A percentile compares a stretch with the other conserved stretches of the same genome.
Evolutionary conservation across 2,329 filamentous ascomycete genomes (phyloP).

Genomic region (Ophiostoma ulmi): DNA sequence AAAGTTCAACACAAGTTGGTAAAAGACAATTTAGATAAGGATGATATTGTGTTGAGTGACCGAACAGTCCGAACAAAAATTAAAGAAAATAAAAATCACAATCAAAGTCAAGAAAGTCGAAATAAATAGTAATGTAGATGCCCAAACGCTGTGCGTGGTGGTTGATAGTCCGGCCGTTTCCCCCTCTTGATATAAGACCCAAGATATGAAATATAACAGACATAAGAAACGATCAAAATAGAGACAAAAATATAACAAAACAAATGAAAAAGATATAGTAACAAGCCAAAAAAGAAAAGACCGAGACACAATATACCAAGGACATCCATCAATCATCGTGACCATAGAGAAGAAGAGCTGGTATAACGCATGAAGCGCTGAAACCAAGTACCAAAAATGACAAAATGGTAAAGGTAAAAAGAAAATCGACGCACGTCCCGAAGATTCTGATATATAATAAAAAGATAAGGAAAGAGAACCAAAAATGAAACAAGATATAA

Average conservation of each 20-base stretch:
- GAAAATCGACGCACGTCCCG: neutral
- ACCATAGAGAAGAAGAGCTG: neutral
- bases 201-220: conserved; percentile 2
- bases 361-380: neutral
- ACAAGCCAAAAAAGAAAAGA: neutral
- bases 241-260: neutral
- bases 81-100: neutral
- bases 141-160: conserved; percentile 10
- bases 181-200: conserved; percentile 6
- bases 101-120: neutral
- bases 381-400: neutral
- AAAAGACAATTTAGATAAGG: neutral
- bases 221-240: neutral
- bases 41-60: no score
- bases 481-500: conserved; percentile 1
- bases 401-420: neutral
- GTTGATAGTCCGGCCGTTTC: neutral
- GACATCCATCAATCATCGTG: conserved; percentile 11
- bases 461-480: neutral
- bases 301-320: neutral
- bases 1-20: neutral
- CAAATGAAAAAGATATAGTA: neutral
- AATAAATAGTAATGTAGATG: neutral
- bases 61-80: neutral
- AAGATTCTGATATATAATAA: conserved; percentile 7